Evolutionary conservation across 2,329 filamentous ascomycete species (phyloP).

Genomic region (Lecanicillium sp.): DNA sequence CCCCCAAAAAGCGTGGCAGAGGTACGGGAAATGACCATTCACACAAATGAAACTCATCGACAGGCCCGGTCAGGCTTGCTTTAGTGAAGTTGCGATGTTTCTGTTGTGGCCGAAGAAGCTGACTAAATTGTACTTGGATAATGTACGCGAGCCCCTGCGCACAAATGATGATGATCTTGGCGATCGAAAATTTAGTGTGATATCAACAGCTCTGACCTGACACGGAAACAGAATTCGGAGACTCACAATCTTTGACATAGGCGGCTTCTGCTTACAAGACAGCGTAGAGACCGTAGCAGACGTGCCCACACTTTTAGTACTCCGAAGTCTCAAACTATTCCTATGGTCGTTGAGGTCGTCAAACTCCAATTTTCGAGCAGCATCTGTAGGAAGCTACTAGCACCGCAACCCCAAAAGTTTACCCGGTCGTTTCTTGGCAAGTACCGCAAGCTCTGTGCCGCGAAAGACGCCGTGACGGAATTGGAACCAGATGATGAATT

Average conservation of each 20-base stretch:
- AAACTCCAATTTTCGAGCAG: not conserved
- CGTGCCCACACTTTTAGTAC: not conserved
- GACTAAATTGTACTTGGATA: too few relatives aligned
- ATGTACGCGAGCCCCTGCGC: too few relatives aligned
- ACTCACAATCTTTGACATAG: conserved; percentile 1
- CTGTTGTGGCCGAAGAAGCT: too few relatives aligned
- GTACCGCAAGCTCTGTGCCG: not conserved
- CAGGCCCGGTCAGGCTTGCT: too few relatives aligned
- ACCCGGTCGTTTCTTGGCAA: conserved; percentile 1
- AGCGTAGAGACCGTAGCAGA: not conserved
- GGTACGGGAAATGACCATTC: too few relatives aligned
- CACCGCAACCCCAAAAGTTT: not conserved
- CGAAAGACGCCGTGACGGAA: not conserved
- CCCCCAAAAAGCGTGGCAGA: too few relatives aligned
- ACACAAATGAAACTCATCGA: too few relatives aligned
- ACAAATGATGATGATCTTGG: too few relatives aligned
- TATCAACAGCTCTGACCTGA: too few relatives aligned
- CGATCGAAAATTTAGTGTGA: too few relatives aligned
- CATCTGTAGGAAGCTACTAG: not conserved
- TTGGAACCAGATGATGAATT: conserved; percentile 3
- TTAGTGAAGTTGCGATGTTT: too few relatives aligned
- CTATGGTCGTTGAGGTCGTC: not conserved
- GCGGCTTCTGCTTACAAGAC: not conserved
- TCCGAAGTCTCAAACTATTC: not conserved
- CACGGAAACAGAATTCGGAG: too few relatives aligned